phyloP scores from a whole-genome alignment of 73 alveolate species.

The Symbiodinium pilosum region DNA sequence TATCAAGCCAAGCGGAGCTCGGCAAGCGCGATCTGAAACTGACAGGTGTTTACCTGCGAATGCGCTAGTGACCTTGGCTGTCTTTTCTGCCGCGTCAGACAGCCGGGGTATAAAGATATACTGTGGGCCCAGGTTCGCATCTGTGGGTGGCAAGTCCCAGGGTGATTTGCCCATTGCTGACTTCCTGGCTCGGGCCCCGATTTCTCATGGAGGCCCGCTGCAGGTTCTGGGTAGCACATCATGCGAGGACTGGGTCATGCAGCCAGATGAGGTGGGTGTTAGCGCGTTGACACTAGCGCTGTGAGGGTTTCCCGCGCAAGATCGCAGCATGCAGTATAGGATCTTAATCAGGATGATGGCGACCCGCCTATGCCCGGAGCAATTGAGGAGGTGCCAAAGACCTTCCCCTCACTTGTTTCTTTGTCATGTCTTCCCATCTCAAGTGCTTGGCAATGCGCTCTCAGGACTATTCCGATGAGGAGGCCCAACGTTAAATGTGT shows the following conservation, averaged over 20 bases:
- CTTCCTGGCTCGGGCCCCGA: neutral
- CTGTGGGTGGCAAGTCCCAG: conserved; percentile 42
- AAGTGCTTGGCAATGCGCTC: neutral
- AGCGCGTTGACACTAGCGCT: neutral
- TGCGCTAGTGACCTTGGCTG: too few species aligned
- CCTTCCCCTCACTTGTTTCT: neutral
- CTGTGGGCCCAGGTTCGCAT: conserved; percentile 19
- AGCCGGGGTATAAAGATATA: too few species aligned
- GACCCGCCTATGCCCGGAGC: conserved; percentile 52
- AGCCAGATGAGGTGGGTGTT: conserved; percentile 24
- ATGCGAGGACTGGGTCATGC: conserved; percentile 52
- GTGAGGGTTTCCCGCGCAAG: neutral
- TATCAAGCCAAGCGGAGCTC: too few species aligned
- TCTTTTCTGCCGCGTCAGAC: too few species aligned
- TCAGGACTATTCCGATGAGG: conserved; percentile 57
- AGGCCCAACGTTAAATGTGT: conserved; percentile 26
- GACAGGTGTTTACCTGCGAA: too few species aligned
- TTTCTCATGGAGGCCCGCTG: neutral
- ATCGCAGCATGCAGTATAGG: too few species aligned
- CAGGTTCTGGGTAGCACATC: neutral
- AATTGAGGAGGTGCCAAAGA: neutral
- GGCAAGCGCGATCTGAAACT: too few species aligned
- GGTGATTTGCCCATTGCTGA: conserved; percentile 22
- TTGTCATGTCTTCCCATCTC: neutral
- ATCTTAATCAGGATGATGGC: conserved; percentile 31